Evolutionary conservation across 2,329 filamentous ascomycete species (phyloP).

Genomic region (Colletotrichum agaves): DNA sequence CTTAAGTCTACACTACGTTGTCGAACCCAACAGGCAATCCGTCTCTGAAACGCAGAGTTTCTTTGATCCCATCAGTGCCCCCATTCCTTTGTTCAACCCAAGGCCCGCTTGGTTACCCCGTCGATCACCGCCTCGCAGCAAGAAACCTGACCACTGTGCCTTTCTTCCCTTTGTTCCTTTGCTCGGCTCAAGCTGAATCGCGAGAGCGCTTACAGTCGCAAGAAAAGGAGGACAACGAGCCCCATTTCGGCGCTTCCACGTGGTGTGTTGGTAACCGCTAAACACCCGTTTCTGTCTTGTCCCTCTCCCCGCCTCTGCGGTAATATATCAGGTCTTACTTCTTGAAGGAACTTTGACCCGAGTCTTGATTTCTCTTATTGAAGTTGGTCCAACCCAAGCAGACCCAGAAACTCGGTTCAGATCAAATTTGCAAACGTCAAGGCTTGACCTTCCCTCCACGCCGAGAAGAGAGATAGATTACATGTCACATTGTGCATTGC

Average conservation of each 20-base stretch:
- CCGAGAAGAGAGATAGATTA: neutral
- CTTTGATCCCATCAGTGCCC: too few species aligned
- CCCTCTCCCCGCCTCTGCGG: neutral
- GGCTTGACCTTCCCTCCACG: neutral
- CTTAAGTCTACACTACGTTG: neutral
- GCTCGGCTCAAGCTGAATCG: neutral
- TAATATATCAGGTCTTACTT: constrained; percentile 21
- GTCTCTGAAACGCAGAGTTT: constrained; percentile 18
- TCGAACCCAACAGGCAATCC: too few species aligned
- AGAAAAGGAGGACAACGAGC: too few species aligned
- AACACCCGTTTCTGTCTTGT: too few species aligned
- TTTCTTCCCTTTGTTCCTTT: neutral
- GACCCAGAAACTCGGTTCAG: constrained; percentile 12
- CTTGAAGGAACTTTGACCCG: constrained; percentile 17
- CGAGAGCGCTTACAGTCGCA: neutral
- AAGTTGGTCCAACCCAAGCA: constrained; percentile 5
- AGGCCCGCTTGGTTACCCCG: neutral
- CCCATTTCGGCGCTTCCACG: too few species aligned
- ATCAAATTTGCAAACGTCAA: neutral
- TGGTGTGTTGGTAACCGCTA: too few species aligned
- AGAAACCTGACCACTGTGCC: neutral
- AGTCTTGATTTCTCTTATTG: constrained; percentile 7
- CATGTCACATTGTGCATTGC: neutral
- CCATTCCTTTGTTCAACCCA: too few species aligned
- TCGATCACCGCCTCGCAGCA: neutral